Conservation (phyloP, 129 eudicot species). For the Centella asiatica region DNA sequence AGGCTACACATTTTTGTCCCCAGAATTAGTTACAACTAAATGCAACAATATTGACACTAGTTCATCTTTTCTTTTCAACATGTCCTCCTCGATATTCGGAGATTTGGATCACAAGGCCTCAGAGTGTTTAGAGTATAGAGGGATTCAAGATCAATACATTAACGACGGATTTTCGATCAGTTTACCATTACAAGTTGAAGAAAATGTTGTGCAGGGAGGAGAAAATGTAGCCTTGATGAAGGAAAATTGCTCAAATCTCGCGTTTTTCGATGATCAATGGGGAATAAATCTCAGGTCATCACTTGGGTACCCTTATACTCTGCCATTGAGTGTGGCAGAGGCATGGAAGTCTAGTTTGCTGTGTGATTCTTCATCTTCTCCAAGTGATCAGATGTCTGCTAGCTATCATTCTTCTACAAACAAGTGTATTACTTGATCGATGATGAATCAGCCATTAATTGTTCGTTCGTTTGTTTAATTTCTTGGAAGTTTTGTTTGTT, state of each 20-base stretch:
- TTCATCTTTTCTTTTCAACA: constrained; percentile 61
- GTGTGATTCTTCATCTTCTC: constrained; percentile 64
- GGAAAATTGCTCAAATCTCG: constrained; percentile 20
- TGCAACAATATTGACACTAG: constrained; percentile 31
- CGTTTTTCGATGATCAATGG: constrained; percentile 39
- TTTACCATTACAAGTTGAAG: constrained; percentile 26
- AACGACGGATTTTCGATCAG: constrained; percentile 25
- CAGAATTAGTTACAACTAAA: constrained; percentile 32
- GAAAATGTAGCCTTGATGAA: constrained; percentile 17
- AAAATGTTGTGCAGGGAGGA: constrained; percentile 26
- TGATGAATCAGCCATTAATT: neutral
- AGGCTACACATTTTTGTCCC: constrained; percentile 35
- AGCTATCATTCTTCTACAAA: constrained; percentile 64
- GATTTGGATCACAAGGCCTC: constrained; percentile 30
- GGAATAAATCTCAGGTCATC: constrained; percentile 24
- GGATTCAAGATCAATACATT: constrained; percentile 23
- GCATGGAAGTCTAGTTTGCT: constrained; percentile 56
- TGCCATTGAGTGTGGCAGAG: constrained; percentile 43
- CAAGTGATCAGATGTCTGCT: constrained; percentile 58
- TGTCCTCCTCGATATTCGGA: constrained; percentile 55
- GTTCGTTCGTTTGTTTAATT: neutral
- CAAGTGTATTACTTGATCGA: constrained; percentile 33
- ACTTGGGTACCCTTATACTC: constrained; percentile 29
- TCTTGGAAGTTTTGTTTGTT: neutral
- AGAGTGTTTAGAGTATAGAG: constrained; percentile 30